A percentile compares a stretch with the other conserved stretches of the same genome.
These are phyloP conservation scores for Brassica carinata DNA, from an alignment of 345 rosid genomes.

Conservation along the genomic window DNA sequence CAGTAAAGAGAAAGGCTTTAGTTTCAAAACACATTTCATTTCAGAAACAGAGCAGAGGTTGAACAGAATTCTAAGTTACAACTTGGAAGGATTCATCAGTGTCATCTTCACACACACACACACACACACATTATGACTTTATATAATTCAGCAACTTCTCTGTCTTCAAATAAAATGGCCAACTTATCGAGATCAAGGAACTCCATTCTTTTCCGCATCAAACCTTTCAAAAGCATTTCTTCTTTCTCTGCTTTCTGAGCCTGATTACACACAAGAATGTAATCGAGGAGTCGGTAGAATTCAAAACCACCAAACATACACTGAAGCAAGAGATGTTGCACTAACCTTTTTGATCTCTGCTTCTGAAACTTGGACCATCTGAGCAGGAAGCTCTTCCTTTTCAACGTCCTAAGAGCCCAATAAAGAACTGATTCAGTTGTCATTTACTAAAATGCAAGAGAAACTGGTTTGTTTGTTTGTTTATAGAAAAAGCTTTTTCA, in stretches of 20 bases:
- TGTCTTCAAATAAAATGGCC: not conserved
- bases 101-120: conserved; percentile 14
- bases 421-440: not conserved
- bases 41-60: not conserved
- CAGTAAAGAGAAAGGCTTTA: not conserved
- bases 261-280: conserved; percentile 39
- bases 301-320: conserved; percentile 37
- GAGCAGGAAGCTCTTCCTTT: conserved; percentile 73
- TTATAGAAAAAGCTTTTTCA: conserved; percentile 35
- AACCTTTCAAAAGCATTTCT: conserved; percentile 56
- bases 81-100: conserved; percentile 13
- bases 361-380: conserved; percentile 56
- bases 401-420: conserved; percentile 51
- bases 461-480: not conserved
- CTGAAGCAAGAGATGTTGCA: not conserved
- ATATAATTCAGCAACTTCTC: not conserved
- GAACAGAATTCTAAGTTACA: not conserved
- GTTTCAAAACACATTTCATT: conserved; percentile 5
- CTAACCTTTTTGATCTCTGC: conserved; percentile 60
- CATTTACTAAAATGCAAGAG: conserved; percentile 22
- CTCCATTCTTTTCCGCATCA: conserved; percentile 70
- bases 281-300: not conserved
- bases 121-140: conserved; percentile 1
- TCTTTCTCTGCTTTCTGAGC: conserved; percentile 72
- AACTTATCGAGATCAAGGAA: conserved; percentile 61